These are phyloP conservation scores for Hura crepitans DNA, from an alignment of 441 rosid species.

Conservation along the genomic window DNA sequence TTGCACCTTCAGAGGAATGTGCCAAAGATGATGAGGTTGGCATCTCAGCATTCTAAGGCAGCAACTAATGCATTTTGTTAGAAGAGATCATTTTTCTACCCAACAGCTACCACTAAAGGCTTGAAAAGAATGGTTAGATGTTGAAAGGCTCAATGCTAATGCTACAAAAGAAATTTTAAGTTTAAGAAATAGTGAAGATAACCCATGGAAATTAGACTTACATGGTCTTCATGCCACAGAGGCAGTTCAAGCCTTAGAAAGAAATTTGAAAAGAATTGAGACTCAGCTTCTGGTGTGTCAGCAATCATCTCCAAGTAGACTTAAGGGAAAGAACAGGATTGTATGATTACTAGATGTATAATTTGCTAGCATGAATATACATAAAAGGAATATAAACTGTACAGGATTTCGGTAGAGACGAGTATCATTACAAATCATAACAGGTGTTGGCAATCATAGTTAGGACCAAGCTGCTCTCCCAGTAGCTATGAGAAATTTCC, in stretches of 20 bases:
- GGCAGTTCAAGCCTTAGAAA: conserved; percentile 73
- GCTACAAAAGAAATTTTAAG: conserved; percentile 74
- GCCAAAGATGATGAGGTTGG: conserved; percentile 69
- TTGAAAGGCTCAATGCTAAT: conserved; percentile 57
- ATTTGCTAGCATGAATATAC: conserved; percentile 29
- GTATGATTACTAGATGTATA: conserved; percentile 39
- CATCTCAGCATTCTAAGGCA: conserved; percentile 71
- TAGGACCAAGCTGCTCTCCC: conserved; percentile 81
- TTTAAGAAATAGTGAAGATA: conserved; percentile 50
- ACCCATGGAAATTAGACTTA: conserved; percentile 72
- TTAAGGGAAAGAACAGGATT: conserved; percentile 29
- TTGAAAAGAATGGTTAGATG: conserved; percentile 58
- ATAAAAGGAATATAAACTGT: conserved; percentile 33
- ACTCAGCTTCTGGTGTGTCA: conserved; percentile 30
- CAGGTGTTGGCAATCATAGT: conserved; percentile 95
- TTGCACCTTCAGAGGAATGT: conserved; percentile 68
- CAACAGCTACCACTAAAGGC: conserved; percentile 63
- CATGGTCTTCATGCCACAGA: conserved; percentile 93
- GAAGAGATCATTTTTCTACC: conserved; percentile 79
- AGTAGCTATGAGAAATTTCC: conserved; percentile 64
- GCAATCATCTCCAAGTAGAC: conserved; percentile 40
- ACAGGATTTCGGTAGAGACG: conserved; percentile 37
- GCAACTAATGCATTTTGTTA: conserved; percentile 74
- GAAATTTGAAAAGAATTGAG: conserved; percentile 62
- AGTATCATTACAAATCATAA: conserved; percentile 64